Percentiles rank a stretch among this genome's conserved stretches.
Evolutionary conservation across 2,329 filamentous ascomycete genomes (phyloP).

Genomic region (Cucurbitaria berberidis): DNA sequence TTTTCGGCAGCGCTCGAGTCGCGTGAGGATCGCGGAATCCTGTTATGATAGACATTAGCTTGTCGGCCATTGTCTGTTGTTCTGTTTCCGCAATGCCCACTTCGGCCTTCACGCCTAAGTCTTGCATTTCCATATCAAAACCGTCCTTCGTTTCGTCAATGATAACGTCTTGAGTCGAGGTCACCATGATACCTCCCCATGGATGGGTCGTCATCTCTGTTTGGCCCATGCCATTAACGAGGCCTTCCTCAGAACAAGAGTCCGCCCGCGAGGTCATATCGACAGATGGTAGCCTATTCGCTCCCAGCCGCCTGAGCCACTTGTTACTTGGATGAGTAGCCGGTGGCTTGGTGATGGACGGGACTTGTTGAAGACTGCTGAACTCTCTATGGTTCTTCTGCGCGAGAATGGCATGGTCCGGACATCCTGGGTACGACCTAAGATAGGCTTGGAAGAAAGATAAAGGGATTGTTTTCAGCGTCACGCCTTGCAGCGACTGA

Average conservation of each 20-base stretch:
- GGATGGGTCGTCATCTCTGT: constrained; percentile 20
- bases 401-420: constrained; percentile 53
- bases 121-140: constrained; percentile 34
- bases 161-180: constrained; percentile 44
- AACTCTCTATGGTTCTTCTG: constrained; percentile 57
- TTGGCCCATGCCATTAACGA: constrained; percentile 21
- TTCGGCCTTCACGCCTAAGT: constrained; percentile 43
- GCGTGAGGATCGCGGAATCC: constrained; percentile 36
- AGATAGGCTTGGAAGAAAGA: constrained; percentile 55
- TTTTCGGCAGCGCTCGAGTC: constrained; percentile 14
- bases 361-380: constrained; percentile 41
- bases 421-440: constrained; percentile 52
- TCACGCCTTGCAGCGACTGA: constrained; percentile 37
- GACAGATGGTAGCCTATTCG: constrained; percentile 10
- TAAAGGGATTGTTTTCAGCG: constrained; percentile 47
- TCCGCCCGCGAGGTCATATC: constrained; percentile 30
- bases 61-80: constrained; percentile 51
- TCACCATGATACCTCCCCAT: constrained; percentile 50
- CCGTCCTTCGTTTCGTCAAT: constrained; percentile 35
- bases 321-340: constrained; percentile 10
- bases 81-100: constrained; percentile 46
- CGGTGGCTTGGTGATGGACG: constrained; percentile 9
- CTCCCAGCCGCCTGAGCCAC: constrained; percentile 23
- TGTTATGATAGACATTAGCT: constrained; percentile 39
- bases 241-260: constrained; percentile 39